Evolutionary conservation across 805 yeast species (phyloP).

Genomic region (Wickerhamomyces bisporus): DNA sequence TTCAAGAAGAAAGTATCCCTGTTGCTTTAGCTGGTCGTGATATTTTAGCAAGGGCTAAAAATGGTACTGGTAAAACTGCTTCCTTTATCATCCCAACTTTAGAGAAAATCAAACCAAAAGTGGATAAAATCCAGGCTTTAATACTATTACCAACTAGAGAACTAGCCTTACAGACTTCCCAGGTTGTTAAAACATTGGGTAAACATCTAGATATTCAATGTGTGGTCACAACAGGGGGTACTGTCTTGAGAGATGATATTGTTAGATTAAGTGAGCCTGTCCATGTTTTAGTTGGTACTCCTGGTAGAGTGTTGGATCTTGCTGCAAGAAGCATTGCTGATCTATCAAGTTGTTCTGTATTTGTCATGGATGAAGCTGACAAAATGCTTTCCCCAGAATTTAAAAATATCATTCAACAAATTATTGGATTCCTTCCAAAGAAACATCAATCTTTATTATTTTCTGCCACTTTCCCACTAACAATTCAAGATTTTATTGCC

Average conservation of each 20-base stretch:
- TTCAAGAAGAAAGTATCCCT: constrained; percentile 96
- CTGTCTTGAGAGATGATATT: constrained; percentile 89
- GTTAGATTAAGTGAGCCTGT: constrained; percentile 89
- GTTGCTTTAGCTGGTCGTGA: constrained; percentile 94
- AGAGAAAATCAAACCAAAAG: constrained; percentile 81
- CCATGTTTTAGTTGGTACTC: constrained; percentile 94
- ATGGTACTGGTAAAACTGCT: constrained; percentile 98
- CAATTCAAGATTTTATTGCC: constrained; percentile 90
- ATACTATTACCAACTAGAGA: constrained; percentile 97
- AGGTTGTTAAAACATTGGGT: constrained; percentile 93
- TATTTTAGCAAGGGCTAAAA: constrained; percentile 94
- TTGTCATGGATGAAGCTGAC: constrained; percentile 98
- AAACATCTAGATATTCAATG: constrained; percentile 88
- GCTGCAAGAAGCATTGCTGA: constrained; percentile 87
- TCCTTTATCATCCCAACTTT: constrained; percentile 93
- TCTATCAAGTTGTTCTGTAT: constrained; percentile 76
- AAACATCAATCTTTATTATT: constrained; percentile 81
- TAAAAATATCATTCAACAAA: constrained; percentile 79
- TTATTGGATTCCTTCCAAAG: constrained; percentile 73
- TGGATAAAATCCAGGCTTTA: constrained; percentile 82
- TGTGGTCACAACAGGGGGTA: constrained; percentile 99
- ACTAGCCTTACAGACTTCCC: constrained; percentile 94
- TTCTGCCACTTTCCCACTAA: constrained; percentile 94
- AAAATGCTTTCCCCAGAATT: constrained; percentile 92
- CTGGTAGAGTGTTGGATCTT: constrained; percentile 93